A percentile compares a stretch with the other conserved stretches of the same genome.
Conservation (phyloP, 129 eudicot species). For the Smallanthus sonchifolius region DNA sequence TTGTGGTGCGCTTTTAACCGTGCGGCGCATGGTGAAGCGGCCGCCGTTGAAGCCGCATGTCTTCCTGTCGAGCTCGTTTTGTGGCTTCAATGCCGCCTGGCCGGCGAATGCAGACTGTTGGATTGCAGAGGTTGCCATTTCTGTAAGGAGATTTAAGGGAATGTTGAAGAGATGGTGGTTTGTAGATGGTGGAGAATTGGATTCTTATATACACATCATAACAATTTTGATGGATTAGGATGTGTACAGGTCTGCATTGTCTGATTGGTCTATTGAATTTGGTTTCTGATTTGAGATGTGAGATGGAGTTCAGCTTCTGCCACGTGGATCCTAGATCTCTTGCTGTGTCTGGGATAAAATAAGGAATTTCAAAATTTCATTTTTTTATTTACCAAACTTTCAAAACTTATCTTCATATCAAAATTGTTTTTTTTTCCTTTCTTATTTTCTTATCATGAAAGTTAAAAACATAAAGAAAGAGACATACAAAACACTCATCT, state of each 20-base stretch:
- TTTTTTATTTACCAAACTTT: too few relatives aligned
- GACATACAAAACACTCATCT: too few relatives aligned
- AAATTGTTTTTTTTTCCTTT: too few relatives aligned
- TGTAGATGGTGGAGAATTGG: slow-evolving; percentile 1
- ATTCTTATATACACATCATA: slow-evolving; percentile 14
- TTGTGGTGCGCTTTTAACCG: slow-evolving; percentile 54
- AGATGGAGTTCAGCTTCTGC: slow-evolving; percentile 34
- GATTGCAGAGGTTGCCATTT: slow-evolving; percentile 51
- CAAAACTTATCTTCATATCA: too few relatives aligned
- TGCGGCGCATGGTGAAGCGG: slow-evolving; percentile 59
- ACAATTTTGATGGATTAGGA: slow-evolving; percentile 30
- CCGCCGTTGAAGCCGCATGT: slow-evolving; percentile 43
- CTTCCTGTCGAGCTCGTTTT: slow-evolving; percentile 42
- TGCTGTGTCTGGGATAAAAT: background rate
- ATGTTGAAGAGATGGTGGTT: background rate
- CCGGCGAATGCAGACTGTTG: slow-evolving; percentile 51
- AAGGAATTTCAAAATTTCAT: too few relatives aligned
- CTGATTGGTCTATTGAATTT: slow-evolving; percentile 44
- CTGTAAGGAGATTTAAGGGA: background rate
- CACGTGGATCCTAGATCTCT: slow-evolving; percentile 36
- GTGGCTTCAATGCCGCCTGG: slow-evolving; percentile 29
- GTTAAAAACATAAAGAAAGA: too few relatives aligned
- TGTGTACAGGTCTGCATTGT: background rate
- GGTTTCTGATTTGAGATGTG: slow-evolving; percentile 29
- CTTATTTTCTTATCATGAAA: too few relatives aligned